These are phyloP conservation scores for Actinomucor elegans DNA, from an alignment of 371 early-diverging fungal genomes.

Conservation along the genomic window DNA sequence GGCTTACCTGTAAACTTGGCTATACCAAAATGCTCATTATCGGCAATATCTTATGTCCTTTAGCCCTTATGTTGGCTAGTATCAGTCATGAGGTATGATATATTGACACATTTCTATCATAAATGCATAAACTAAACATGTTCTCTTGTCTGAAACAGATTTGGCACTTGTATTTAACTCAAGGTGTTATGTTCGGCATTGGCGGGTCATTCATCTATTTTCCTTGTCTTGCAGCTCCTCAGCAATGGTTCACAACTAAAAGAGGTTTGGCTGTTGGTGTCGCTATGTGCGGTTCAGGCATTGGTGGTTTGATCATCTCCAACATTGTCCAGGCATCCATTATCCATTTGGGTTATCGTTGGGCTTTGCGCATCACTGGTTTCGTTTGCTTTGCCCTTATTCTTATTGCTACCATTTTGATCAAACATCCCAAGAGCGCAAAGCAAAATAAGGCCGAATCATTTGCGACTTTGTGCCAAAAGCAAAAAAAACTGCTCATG, in stretches of 20 bases:
- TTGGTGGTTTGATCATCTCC: conserved; percentile 65
- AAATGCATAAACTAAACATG: neutral
- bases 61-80: conserved; percentile 62
- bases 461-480: conserved; percentile 16
- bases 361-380: conserved; percentile 66
- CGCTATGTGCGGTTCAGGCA: conserved; percentile 63
- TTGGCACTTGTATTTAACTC: conserved; percentile 70
- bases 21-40: conserved; percentile 51
- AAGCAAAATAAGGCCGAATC: neutral
- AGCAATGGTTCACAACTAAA: conserved; percentile 70
- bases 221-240: conserved; percentile 62
- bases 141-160: conserved; percentile 12
- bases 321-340: conserved; percentile 56
- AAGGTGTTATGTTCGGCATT: conserved; percentile 68
- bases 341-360: conserved; percentile 48
- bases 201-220: conserved; percentile 71
- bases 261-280: conserved; percentile 74
- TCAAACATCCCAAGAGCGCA: conserved; percentile 35
- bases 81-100: conserved; percentile 40
- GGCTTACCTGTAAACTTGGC: conserved; percentile 52
- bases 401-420: conserved; percentile 40
- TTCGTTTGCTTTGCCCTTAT: conserved; percentile 53
- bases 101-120: neutral
- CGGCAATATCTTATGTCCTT: conserved; percentile 49
- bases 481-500: conserved; percentile 22